phyloP scores from a whole-genome alignment of 2,329 filamentous ascomycete genomes.

The Penicillium sumatraense region DNA sequence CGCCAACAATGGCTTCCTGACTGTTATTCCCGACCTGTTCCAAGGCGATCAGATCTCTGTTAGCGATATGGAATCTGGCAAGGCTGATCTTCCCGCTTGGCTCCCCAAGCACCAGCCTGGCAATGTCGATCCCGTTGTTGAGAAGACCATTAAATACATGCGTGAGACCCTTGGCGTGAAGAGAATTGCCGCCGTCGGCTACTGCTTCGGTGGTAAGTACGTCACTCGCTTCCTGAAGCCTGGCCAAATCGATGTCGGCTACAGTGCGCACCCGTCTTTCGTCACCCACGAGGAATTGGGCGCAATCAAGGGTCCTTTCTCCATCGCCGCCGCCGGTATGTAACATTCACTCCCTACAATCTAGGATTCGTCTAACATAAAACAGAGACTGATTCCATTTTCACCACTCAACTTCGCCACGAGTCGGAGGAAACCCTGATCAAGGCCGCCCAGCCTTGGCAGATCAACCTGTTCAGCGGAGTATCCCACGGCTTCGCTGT shows the following conservation, averaged over 20 bases:
- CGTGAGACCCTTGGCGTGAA: constrained; percentile 60
- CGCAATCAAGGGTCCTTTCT: constrained; percentile 68
- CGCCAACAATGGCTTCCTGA: constrained; percentile 73
- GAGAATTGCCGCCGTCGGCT: constrained; percentile 69
- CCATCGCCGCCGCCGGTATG: constrained; percentile 63
- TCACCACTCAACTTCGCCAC: constrained; percentile 67
- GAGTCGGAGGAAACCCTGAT: constrained; percentile 67
- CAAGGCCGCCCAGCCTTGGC: constrained; percentile 65
- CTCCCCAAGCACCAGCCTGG: constrained; percentile 53
- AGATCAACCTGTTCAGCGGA: constrained; percentile 76
- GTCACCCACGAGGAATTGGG: constrained; percentile 69
- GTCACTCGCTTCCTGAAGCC: constrained; percentile 69
- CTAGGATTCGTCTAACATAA: constrained; percentile 6
- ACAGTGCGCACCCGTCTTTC: constrained; percentile 76
- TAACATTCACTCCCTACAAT: constrained; percentile 3
- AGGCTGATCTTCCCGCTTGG: constrained; percentile 58
- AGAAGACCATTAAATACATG: constrained; percentile 59
- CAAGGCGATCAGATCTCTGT: constrained; percentile 65
- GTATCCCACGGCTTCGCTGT: constrained; percentile 77
- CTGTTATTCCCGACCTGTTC: constrained; percentile 73
- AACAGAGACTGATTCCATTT: constrained; percentile 66
- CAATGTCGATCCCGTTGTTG: constrained; percentile 59
- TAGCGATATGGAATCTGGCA: constrained; percentile 52
- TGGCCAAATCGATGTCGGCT: constrained; percentile 70
- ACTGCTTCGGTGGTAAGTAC: constrained; percentile 80